These are phyloP conservation scores for Atalantia buxifolia DNA, from an alignment of 345 rosid species.

Conservation along the genomic window DNA sequence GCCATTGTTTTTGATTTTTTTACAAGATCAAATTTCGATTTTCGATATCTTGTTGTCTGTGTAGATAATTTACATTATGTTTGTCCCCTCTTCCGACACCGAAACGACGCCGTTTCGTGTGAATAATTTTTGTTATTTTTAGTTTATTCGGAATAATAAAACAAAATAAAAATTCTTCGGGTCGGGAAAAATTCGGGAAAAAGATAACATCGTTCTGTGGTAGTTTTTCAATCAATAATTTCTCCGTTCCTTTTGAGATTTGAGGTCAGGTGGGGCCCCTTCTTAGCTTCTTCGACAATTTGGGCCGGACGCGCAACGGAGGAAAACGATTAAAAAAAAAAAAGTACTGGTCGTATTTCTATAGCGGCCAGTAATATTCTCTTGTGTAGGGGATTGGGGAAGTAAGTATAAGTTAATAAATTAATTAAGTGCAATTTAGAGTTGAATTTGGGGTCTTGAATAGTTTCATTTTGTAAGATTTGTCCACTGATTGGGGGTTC, in stretches of 20 bases:
- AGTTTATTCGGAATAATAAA: background rate
- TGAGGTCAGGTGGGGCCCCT: too few relatives aligned
- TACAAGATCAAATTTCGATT: background rate
- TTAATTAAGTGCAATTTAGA: background rate
- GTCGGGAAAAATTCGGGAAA: background rate
- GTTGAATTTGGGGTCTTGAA: background rate
- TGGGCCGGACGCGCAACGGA: background rate
- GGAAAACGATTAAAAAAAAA: background rate
- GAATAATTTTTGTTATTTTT: background rate
- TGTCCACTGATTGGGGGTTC: background rate
- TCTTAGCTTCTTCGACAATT: background rate
- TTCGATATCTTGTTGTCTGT: background rate
- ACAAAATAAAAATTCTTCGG: background rate
- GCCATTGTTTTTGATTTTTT: background rate
- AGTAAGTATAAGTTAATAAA: background rate
- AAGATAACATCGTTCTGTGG: too few relatives aligned
- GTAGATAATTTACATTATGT: background rate
- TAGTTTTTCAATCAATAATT: background rate
- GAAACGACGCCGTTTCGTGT: background rate
- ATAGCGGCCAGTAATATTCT: background rate
- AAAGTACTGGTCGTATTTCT: background rate
- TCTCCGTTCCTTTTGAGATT: too few relatives aligned
- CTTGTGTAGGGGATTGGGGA: background rate
- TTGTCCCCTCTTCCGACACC: background rate
- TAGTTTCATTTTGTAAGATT: background rate